Evolutionary conservation across 495 filamentous ascomycete genomes (phyloP), one percentile per base, ranked within the genome.

Genomic region (Penicillium fimorum): DNA sequence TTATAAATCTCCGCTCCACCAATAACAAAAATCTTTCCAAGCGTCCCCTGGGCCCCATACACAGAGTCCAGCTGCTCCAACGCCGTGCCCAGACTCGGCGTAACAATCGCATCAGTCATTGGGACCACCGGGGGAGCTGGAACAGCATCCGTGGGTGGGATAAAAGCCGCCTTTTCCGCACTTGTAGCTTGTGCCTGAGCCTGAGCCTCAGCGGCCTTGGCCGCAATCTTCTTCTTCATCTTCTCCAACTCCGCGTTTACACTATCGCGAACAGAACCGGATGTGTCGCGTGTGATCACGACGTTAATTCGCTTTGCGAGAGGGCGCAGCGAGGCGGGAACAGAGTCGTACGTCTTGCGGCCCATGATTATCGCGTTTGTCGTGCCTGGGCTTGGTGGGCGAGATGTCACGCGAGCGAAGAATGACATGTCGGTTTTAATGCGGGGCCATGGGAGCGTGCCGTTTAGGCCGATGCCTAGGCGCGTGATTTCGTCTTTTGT

Each of bases 351-450:
- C 0, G 94, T 97, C 72, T 94, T 96, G 59, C 94, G 89, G 47
- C 94, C 94, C 93, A 98, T 98, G 64, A 98, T 87, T 24, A 98
- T 87, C 0, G 88, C 89, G 66, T 97, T 98, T 0, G 71, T 71
- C 20, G 62, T 69, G 8, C 66, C 63, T 0, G 60, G 41, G 4
- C 18, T 33, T 1, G 70, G 71, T 48, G 77, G 53, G 12, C 90
- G 87, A 56, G 89, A 90, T 4, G 94, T 97, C 7, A 94, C 87
- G 48, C 92, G 86, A 20, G 91, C 90, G 66, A 98, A 98, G 74
- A 96, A 96, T 37, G 80, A 83, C 90, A 98, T 95, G 74, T 98
- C 94, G 37, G 84, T 76, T 70, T 87, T 90, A 13, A 97, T 83
- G 24, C 84, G 82, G 0, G 87, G 91, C 94, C 94, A 98, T 30